Base-by-base conservation (phyloP, 2,329 filamentous ascomycete species). In the Talaromyces atroroseus region DNA sequence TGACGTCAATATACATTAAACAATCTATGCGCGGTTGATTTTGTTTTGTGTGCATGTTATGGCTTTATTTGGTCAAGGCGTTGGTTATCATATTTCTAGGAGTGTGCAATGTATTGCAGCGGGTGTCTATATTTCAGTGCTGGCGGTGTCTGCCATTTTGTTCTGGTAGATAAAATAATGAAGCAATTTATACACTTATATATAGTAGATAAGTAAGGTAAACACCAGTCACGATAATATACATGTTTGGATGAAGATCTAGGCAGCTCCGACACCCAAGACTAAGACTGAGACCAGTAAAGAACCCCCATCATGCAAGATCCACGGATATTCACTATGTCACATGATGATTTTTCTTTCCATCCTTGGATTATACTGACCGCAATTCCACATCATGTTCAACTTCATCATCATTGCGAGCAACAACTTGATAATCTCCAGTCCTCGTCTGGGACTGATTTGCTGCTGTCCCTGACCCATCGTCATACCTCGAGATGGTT, bases 401-500 rank as follows among this genome's bases (percentile, higher is more conserved):
- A n/a, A n/a, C 29, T 7, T 18, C 55, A 32, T 50, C 54, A 1
- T 52, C 56, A 24, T 47, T 23, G 12, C 46, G 36, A 29, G 44
- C 46, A 20, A 23, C 26, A 46, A 54, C 34, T 18, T 44, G 45
- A 40, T 57, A 57, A 46, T 49, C 56, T 6, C 46, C 23, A 16
- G 49, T 23, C 6, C 12, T 10, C n/a, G 18, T 42, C 38, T 20
- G 16, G 18, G 5, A 4, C n/a, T 21, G n/a, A n/a, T 20, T 7
- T 42, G 16, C 16, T 21, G 18, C 14, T 7, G 5, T 18, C 3
- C 12, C 36, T 11, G 50, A 8, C 26, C 20, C 34, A 11, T 50
- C 50, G 18, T 53, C 56, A 3, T 45, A 49, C 12, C 51, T 46
- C 29, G 56, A 57, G 8, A 57, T 42, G 3, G 56, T 57, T 24